phyloP scores from a whole-genome alignment of 2,329 filamentous ascomycete genomes.

The Monosporascus sp. region DNA sequence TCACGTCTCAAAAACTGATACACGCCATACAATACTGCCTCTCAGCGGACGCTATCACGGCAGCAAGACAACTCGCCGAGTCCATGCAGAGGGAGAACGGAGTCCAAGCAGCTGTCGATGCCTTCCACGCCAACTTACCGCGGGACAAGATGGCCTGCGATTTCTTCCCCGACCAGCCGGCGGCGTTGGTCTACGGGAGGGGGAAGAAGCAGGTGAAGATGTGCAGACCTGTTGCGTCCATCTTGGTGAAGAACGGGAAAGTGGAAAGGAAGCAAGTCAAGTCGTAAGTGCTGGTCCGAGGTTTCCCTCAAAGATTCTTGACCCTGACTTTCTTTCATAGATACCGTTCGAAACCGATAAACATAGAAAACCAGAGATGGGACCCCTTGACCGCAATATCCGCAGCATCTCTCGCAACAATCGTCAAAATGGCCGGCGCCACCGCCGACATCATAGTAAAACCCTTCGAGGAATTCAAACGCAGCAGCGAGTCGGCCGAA shows the following conservation, averaged over 20 bases:
- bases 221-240: slow-evolving; percentile 1
- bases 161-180: too few species aligned
- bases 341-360: not conserved
- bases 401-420: slow-evolving; percentile 8
- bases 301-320: too few species aligned
- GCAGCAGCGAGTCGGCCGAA: slow-evolving; percentile 2
- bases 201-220: not conserved
- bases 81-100: slow-evolving; percentile 31
- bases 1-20: slow-evolving; percentile 27
- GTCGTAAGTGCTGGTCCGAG: too few species aligned
- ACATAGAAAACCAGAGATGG: slow-evolving; percentile 3
- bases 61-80: slow-evolving; percentile 26
- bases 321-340: not conserved
- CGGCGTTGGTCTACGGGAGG: too few species aligned
- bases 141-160: too few species aligned
- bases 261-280: not conserved
- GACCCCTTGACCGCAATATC: slow-evolving; percentile 16
- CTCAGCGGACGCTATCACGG: slow-evolving; percentile 19
- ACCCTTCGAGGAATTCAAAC: slow-evolving; percentile 2
- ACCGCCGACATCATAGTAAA: too few species aligned
- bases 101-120: slow-evolving; percentile 29
- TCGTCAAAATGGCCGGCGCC: slow-evolving; percentile 4
- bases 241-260: slow-evolving; percentile 1
- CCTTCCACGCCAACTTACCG: slow-evolving; percentile 25
- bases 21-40: slow-evolving; percentile 29